phyloP scores from a whole-genome alignment of 1,139 yeast genomes.

The Taphrina deformans region DNA sequence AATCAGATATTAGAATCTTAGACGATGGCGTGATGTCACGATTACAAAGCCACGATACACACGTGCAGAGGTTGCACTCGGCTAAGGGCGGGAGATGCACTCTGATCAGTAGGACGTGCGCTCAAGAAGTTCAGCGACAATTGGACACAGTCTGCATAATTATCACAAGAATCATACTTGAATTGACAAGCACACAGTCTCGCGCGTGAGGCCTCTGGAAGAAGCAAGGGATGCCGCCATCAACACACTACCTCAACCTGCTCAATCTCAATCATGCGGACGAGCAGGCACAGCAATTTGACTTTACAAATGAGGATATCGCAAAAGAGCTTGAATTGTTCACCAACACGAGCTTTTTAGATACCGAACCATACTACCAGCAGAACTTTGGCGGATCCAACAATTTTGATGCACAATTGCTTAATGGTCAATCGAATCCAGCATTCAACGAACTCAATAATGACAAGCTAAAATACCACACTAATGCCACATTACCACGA shows the following conservation, averaged over 20 bases:
- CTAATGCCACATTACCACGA: neutral
- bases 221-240: slow-evolving; percentile 22
- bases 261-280: slow-evolving; percentile 32
- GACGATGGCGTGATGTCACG: slow-evolving; percentile 6
- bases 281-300: slow-evolving; percentile 9
- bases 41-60: neutral
- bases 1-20: neutral
- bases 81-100: neutral
- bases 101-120: neutral
- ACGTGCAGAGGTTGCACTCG: neutral
- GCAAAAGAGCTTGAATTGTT: slow-evolving; percentile 29
- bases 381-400: neutral
- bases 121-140: neutral
- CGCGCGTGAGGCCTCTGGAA: neutral
- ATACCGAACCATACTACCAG: slow-evolving; percentile 14
- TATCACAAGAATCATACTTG: neutral
- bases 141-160: neutral
- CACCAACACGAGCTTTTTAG: slow-evolving; percentile 28
- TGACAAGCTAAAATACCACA: neutral
- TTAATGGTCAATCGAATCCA: neutral
- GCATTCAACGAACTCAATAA: neutral
- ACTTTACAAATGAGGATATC: slow-evolving; percentile 11
- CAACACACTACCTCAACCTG: slow-evolving; percentile 30
- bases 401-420: neutral
- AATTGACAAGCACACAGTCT: neutral